Conservation (phyloP, 2,329 filamentous ascomycete genomes). For the Neonectria magnoliae region DNA sequence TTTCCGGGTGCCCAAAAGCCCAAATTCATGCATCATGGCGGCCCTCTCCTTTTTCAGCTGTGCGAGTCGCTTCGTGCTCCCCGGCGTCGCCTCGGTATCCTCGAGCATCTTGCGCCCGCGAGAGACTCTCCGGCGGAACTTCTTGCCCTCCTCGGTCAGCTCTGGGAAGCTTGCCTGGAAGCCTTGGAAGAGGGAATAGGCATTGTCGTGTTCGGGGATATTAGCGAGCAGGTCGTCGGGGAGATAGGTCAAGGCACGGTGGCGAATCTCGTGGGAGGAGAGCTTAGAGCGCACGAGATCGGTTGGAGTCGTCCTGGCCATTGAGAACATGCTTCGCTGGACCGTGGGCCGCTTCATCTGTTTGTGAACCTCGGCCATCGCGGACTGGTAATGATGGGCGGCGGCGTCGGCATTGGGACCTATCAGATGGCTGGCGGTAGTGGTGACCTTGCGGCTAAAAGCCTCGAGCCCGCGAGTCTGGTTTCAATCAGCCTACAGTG, state of each 20-base stretch:
- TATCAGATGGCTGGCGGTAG: conserved; percentile 91
- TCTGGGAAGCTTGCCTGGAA: conserved; percentile 90
- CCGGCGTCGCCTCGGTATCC: conserved; percentile 65
- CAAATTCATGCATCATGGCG: conserved; percentile 82
- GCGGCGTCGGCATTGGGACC: conserved; percentile 66
- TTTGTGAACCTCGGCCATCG: conserved; percentile 88
- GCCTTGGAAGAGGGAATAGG: conserved; percentile 94
- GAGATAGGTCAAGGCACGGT: conserved; percentile 87
- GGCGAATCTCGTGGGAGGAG: conserved; percentile 91
- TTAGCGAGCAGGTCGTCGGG: conserved; percentile 90
- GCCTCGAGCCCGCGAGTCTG: conserved; percentile 90
- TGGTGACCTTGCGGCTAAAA: conserved; percentile 93
- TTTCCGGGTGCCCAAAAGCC: conserved; percentile 92
- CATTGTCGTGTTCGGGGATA: conserved; percentile 85
- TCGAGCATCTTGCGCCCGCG: conserved; percentile 80
- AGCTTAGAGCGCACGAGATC: conserved; percentile 93
- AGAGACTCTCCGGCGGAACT: conserved; percentile 75
- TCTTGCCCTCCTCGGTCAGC: conserved; percentile 74
- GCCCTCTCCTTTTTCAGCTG: conserved; percentile 84
- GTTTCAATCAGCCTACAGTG: conserved; percentile 34
- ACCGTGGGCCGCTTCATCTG: conserved; percentile 85
- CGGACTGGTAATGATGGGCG: conserved; percentile 80
- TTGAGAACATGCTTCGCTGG: conserved; percentile 90
- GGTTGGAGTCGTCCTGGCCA: conserved; percentile 90
- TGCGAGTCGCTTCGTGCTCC: conserved; percentile 72